Evolutionary conservation across 192 early-diverging fungal genomes (phyloP), one percentile per base, ranked within the genome.

Genomic region (Umbelopsis ramanniana): DNA sequence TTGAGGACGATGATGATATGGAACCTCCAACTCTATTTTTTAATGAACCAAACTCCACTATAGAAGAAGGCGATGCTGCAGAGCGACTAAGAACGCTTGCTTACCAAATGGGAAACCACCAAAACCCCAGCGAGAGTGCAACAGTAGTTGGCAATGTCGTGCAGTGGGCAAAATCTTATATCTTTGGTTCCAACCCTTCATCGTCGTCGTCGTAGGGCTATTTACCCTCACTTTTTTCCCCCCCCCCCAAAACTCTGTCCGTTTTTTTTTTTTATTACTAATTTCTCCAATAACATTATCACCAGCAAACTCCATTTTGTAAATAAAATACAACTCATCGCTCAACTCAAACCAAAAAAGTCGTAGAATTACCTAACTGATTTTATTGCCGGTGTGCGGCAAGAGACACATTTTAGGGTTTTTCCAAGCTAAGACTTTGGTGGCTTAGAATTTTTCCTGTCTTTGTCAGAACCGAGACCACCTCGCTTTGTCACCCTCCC

Each of bases 21-120:
- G 57, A 63, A 63, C 57, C 57, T 63, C 57, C 57, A 63, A 63
- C 57, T 37, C 57, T 63, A 35, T 63, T 63, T 12, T 63, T 63
- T 63, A 63, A 63, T 63, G 57, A 63, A 37, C 57, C 57, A 22
- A 29, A 37, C 26, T 29, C 57, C 14, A 35, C 57, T 35, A n/a
- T 63, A 63, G 57, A 63, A 37, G 57, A 63, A 29, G 57, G 57
- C 26, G 57, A 63, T 2, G 33, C 57, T 4, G 57, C 33, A n/a
- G 57, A 63, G 17, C 57, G 57, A n/a, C 26, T 63, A 14, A 29
- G 57, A 37, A 63, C 29, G 5, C 33, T 63, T 12, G 57, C 57
- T 37, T 35, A 37, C 26, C 57, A 63, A 33, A 29, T 63, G 12
- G 29, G 29, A 15, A 6, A 63, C 33, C 57, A 29, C 4, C 19